phyloP scores from a whole-genome alignment of 2,329 filamentous ascomycete species.

The Phaeosphaeriaceae sp. region DNA sequence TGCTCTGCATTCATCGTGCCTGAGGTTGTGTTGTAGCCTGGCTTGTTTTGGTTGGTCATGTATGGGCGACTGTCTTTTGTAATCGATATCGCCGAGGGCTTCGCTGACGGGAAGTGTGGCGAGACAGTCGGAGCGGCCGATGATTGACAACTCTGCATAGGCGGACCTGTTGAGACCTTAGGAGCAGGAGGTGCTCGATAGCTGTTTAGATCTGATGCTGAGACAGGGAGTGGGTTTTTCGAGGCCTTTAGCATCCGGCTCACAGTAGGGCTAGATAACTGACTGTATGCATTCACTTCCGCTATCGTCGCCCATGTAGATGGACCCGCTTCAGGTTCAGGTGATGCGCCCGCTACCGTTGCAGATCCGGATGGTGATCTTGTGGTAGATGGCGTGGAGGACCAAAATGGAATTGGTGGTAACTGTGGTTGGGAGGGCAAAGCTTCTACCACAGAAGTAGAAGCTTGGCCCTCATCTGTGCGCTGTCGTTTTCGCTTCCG shows the following conservation, averaged over 20 bases:
- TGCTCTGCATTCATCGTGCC: background rate
- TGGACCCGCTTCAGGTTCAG: background rate
- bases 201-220: background rate
- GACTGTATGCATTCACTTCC: background rate
- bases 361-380: background rate
- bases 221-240: background rate
- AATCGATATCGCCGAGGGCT: background rate
- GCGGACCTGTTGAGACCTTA: background rate
- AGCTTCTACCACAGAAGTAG: background rate
- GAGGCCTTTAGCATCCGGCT: background rate
- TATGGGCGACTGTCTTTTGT: background rate
- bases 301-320: background rate
- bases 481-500: slow-evolving; percentile 24
- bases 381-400: background rate
- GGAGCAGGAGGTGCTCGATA: background rate
- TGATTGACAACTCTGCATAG: background rate
- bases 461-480: slow-evolving; percentile 5
- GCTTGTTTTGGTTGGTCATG: background rate
- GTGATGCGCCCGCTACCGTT: background rate
- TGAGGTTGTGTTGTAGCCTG: background rate
- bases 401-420: background rate
- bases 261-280: background rate
- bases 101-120: too few relatives aligned
- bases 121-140: background rate
- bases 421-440: background rate